phyloP scores from a whole-genome alignment of 2,329 filamentous ascomycete genomes.

The Emydomyces testavorans region DNA sequence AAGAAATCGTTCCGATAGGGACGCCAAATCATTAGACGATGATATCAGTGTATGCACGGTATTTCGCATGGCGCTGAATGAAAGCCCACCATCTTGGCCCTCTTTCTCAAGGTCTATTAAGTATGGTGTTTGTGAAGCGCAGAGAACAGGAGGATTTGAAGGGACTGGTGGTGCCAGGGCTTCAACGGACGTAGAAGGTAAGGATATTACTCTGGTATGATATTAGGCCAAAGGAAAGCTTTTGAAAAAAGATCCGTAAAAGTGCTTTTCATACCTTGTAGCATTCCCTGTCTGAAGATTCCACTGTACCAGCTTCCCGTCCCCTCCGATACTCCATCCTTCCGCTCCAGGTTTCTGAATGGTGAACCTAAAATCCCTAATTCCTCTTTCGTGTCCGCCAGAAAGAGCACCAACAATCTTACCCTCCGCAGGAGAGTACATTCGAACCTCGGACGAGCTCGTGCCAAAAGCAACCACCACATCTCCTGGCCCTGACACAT shows the following conservation, averaged over 20 bases:
- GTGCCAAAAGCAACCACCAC: slow-evolving; percentile 42
- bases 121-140: slow-evolving; percentile 41
- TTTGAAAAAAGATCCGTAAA: background rate
- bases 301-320: slow-evolving; percentile 44
- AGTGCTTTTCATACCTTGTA: slow-evolving; percentile 29
- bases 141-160: slow-evolving; percentile 36
- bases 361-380: slow-evolving; percentile 43
- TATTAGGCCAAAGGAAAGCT: slow-evolving; percentile 13
- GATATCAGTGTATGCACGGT: slow-evolving; percentile 38
- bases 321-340: slow-evolving; percentile 45
- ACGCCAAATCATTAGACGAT: slow-evolving; percentile 28
- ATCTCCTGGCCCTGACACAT: slow-evolving; percentile 29
- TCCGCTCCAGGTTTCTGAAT: slow-evolving; percentile 29
- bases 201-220: slow-evolving; percentile 31
- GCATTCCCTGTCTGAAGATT: slow-evolving; percentile 36
- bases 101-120: slow-evolving; percentile 34
- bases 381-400: slow-evolving; percentile 38
- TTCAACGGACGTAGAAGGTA: slow-evolving; percentile 33
- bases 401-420: slow-evolving; percentile 36
- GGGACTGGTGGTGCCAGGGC: slow-evolving; percentile 34
- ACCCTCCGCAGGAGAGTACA: slow-evolving; percentile 41
- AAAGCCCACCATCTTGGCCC: slow-evolving; percentile 27
- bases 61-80: slow-evolving; percentile 41
- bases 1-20: slow-evolving; percentile 33
- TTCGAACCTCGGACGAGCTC: slow-evolving; percentile 38